phyloP scores from a whole-genome alignment of 1,284 basidiomycete genomes.

The Somion occarium region DNA sequence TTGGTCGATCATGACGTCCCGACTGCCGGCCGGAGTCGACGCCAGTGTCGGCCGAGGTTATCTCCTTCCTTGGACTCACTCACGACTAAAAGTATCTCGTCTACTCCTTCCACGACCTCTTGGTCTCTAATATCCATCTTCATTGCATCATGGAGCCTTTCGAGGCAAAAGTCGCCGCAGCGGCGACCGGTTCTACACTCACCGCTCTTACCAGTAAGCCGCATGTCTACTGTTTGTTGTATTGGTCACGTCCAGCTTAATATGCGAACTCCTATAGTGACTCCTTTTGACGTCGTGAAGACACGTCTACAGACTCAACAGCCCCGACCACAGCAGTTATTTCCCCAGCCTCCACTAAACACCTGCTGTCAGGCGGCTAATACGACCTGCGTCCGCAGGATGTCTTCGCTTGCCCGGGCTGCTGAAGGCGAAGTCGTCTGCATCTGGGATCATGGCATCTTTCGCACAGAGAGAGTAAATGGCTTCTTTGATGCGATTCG shows the following conservation, averaged over 20 bases:
- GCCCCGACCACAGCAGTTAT: constrained; percentile 40
- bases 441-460: constrained; percentile 69
- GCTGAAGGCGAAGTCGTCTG: constrained; percentile 62
- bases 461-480: constrained; percentile 65
- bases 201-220: constrained; percentile 79
- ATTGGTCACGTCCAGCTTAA: not conserved
- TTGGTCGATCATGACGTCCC: not conserved
- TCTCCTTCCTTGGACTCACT: not conserved
- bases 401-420: constrained; percentile 64
- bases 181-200: constrained; percentile 74
- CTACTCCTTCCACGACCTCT: not conserved
- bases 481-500: constrained; percentile 81
- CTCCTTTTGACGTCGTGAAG: constrained; percentile 92
- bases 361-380: constrained; percentile 63
- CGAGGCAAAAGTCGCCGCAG: constrained; percentile 77
- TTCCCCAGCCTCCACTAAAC: constrained; percentile 45
- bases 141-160: constrained; percentile 56
- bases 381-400: constrained; percentile 58
- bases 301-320: constrained; percentile 88
- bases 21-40: not conserved
- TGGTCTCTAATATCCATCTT: not conserved
- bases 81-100: not conserved
- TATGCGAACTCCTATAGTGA: constrained; percentile 65
- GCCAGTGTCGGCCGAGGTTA: no score
- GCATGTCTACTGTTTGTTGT: not conserved